phyloP scores from a whole-genome alignment of 2,329 filamentous ascomycete genomes.

The Volutella citrinella region DNA sequence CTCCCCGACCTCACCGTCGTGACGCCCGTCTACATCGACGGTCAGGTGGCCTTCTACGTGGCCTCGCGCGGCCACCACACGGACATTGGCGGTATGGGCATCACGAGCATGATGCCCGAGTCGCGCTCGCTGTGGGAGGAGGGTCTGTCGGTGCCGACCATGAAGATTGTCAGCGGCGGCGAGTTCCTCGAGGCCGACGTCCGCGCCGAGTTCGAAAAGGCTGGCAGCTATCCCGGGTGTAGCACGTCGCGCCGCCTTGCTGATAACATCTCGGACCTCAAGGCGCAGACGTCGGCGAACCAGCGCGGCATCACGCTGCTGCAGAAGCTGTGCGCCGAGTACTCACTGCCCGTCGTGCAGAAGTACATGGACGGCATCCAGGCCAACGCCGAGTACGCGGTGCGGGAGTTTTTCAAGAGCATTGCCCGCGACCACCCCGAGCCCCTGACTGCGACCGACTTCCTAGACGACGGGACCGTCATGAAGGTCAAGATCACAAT shows the following conservation, averaged over 20 bases:
- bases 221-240: constrained; percentile 35
- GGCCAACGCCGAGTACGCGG: constrained; percentile 33
- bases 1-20: constrained; percentile 41
- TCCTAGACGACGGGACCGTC: constrained; percentile 36
- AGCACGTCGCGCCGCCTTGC: constrained; percentile 33
- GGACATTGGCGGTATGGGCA: constrained; percentile 37
- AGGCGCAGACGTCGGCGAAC: constrained; percentile 43
- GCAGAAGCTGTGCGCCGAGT: constrained; percentile 30
- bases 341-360: constrained; percentile 30
- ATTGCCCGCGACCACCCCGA: constrained; percentile 43
- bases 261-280: constrained; percentile 43
- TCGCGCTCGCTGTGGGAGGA: constrained; percentile 42
- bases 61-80: constrained; percentile 34
- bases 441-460: constrained; percentile 27
- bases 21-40: constrained; percentile 34
- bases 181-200: constrained; percentile 34
- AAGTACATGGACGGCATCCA: constrained; percentile 37
- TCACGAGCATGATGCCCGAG: constrained; percentile 40
- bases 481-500: constrained; percentile 32
- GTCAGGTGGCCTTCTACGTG: constrained; percentile 35
- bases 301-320: constrained; percentile 36
- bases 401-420: constrained; percentile 27
- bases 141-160: constrained; percentile 36
- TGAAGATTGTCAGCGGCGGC: constrained; percentile 36
- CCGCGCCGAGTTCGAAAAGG: constrained; percentile 28